Evolutionary conservation across 768 basidiomycete genomes (phyloP), one percentile per base, ranked within the genome.

Genomic region (Russula dissimulans): DNA sequence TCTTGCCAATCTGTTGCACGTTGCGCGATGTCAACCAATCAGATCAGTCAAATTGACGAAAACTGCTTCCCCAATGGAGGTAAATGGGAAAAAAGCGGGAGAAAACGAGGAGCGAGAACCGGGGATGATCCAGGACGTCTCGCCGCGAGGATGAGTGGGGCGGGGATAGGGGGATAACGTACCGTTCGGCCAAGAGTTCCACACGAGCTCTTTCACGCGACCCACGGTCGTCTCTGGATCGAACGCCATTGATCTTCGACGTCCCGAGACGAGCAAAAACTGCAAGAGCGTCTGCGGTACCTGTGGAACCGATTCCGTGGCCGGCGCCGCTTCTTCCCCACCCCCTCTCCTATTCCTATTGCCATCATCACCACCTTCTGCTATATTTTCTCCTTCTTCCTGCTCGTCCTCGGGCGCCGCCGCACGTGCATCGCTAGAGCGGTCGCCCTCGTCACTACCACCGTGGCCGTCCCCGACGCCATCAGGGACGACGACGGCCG

Each of bases 171-270:
- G 59, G 26, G 49, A 36, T 41, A 34, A 73, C 80, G 67, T 63
- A 85, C 88, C 87, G 66, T 76, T 73, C 32, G 87, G 87, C 89
- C 89, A 91, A 38, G 82, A 79, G 72, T 85, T 88, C 89, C 89
- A 91, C 41, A 85, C 81, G 49, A 91, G 79, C 73, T 91, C 89
- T 72, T 91, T 91, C 32, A 89, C 85, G 65, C 89, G 77, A 17
- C 86, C 87, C 36, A 91, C 75, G 0, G 87, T 86, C 22, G 81
- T 86, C 65, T 82, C 81, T 12, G 87, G 87, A 32, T 88, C 86
- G 65, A 91, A 91, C 0, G 79, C 74, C 81, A 90, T 87, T 0
- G 83, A 81, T 63, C 84, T 77, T 62, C 87, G 75, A 44, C 78
- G 73, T 0, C 89, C 87, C 0, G 86, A 83, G 31, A 89, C 79